phyloP scores from a whole-genome alignment of 805 yeast genomes.

The Ascoidea rubescens region DNA sequence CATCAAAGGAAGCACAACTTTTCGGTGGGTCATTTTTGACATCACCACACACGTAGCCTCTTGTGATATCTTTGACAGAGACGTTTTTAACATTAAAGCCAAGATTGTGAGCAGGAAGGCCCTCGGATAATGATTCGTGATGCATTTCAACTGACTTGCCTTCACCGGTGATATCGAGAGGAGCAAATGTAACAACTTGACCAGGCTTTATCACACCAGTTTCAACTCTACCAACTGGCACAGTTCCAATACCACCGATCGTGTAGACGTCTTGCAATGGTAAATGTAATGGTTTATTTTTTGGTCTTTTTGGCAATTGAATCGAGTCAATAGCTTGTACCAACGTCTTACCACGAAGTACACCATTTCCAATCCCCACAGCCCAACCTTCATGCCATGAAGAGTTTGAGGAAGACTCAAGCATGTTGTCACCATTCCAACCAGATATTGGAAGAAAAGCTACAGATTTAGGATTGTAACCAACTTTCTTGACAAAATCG shows the following conservation, averaged over 20 bases:
- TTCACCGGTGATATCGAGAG: slow-evolving; percentile 82
- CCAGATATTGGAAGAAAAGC: slow-evolving; percentile 88
- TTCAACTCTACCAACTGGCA: slow-evolving; percentile 90
- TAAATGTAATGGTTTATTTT: slow-evolving; percentile 79
- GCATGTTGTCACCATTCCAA: slow-evolving; percentile 90
- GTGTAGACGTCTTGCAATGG: slow-evolving; percentile 87
- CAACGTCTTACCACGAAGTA: slow-evolving; percentile 73
- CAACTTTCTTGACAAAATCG: slow-evolving; percentile 74
- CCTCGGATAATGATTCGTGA: slow-evolving; percentile 67
- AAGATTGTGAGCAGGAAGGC: slow-evolving; percentile 85
- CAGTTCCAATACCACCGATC: slow-evolving; percentile 87
- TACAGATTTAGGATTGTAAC: slow-evolving; percentile 71
- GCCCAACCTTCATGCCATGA: too few species aligned
- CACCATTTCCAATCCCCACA: too few species aligned
- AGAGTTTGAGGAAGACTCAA: slow-evolving; percentile 69
- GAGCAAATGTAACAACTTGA: slow-evolving; percentile 81
- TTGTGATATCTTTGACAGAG: slow-evolving; percentile 77
- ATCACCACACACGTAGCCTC: slow-evolving; percentile 91
- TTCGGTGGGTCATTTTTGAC: slow-evolving; percentile 80
- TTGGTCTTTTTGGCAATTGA: slow-evolving; percentile 70
- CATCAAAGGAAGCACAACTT: slow-evolving; percentile 68
- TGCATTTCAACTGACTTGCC: slow-evolving; percentile 86
- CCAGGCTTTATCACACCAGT: slow-evolving; percentile 88
- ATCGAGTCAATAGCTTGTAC: slow-evolving; percentile 76
- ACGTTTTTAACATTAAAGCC: slow-evolving; percentile 88